These are phyloP conservation scores for Discostella stelligera DNA, from an alignment of 352 stramenopile genomes.

Conservation along the genomic window DNA sequence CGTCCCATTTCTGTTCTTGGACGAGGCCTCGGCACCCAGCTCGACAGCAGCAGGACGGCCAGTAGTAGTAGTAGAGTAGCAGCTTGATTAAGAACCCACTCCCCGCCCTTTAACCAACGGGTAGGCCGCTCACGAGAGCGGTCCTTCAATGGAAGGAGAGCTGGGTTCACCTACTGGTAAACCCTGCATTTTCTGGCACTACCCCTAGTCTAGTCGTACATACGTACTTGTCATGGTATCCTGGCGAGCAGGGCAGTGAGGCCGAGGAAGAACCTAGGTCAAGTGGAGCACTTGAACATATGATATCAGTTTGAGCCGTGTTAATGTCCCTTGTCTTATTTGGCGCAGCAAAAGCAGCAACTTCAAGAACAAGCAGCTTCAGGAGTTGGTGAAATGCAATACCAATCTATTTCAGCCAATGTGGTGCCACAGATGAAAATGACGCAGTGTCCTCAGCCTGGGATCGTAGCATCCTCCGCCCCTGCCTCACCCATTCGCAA, in stretches of 20 bases:
- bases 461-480: neutral
- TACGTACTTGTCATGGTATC: neutral
- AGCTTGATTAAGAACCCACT: too few relatives aligned
- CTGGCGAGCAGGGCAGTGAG: neutral
- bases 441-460: neutral
- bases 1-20: too few relatives aligned
- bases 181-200: neutral
- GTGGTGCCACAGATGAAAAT: neutral
- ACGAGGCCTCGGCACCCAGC: too few relatives aligned
- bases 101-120: too few relatives aligned
- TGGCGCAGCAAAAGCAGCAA: constrained; percentile 7
- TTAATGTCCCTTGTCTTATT: too few relatives aligned
- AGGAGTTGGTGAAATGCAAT: neutral
- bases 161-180: neutral
- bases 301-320: too few relatives aligned
- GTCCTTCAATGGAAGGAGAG: neutral
- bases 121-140: neutral
- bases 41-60: too few relatives aligned
- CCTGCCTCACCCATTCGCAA: neutral
- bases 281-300: neutral
- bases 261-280: neutral
- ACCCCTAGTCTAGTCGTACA: neutral
- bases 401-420: neutral
- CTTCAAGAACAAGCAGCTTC: neutral
- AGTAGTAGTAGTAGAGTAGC: too few relatives aligned